Conservation (phyloP, 1,139 yeast species). For the Geotrichum bryndzae region DNA sequence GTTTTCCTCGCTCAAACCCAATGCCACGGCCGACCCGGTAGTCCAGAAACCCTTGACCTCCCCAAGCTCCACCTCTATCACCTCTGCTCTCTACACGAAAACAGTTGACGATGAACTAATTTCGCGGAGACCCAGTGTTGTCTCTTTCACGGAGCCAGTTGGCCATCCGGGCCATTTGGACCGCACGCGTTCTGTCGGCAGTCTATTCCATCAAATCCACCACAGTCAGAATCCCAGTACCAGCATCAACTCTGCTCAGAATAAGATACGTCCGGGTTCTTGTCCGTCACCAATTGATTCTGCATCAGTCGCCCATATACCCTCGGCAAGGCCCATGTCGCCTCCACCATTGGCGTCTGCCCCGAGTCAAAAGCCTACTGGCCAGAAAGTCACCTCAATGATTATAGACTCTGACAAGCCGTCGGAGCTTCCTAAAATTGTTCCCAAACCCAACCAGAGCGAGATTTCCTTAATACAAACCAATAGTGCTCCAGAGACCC, state of each 20-base stretch:
- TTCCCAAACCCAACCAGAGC: background rate
- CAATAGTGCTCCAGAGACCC: background rate
- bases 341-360: background rate
- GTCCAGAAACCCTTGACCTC: background rate
- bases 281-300: background rate
- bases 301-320: background rate
- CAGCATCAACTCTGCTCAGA: background rate
- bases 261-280: background rate
- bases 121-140: conserved; percentile 11
- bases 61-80: background rate
- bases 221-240: background rate
- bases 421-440: background rate
- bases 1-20: conserved; percentile 10
- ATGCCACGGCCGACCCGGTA: background rate
- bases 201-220: conserved; percentile 13
- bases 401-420: background rate
- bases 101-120: background rate
- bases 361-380: background rate
- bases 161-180: conserved; percentile 18
- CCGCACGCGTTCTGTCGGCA: conserved; percentile 15
- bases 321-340: background rate
- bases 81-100: background rate
- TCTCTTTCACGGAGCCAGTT: conserved; percentile 18
- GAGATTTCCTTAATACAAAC: background rate
- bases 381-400: background rate